Conservation (phyloP, 495 filamentous ascomycete species). For the Amniculicola lignicola region DNA sequence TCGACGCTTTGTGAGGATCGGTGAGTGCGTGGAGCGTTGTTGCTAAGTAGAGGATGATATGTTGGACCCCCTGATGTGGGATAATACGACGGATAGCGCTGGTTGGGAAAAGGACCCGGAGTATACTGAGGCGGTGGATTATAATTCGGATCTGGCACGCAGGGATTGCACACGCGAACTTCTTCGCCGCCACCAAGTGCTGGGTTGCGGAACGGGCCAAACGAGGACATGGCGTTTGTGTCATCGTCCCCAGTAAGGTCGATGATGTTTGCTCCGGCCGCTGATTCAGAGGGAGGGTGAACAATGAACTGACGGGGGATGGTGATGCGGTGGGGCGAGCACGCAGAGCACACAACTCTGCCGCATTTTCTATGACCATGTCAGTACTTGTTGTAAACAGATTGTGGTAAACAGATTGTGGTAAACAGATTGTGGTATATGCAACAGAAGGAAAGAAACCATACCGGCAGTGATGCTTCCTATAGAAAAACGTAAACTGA, state of each 20-base stretch:
- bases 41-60: neutral
- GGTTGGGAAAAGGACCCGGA: neutral
- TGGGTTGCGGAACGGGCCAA: slow-evolving; percentile 41
- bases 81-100: neutral
- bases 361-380: slow-evolving; percentile 74
- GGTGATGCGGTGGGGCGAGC: slow-evolving; percentile 92
- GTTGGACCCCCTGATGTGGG: neutral
- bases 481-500: slow-evolving; percentile 28
- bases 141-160: slow-evolving; percentile 86
- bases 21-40: neutral
- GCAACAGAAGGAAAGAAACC: no score
- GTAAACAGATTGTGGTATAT: no score
- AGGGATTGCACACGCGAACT: slow-evolving; percentile 90
- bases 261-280: slow-evolving; percentile 37
- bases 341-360: slow-evolving; percentile 83
- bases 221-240: slow-evolving; percentile 4
- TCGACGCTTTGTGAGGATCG: slow-evolving; percentile 10
- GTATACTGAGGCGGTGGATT: slow-evolving; percentile 49
- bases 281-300: slow-evolving; percentile 56
- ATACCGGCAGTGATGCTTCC: slow-evolving; percentile 35
- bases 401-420: no score
- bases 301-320: slow-evolving; percentile 94
- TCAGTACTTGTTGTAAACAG: no score
- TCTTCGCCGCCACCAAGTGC: slow-evolving; percentile 75
- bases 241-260: slow-evolving; percentile 43